Evolutionary conservation across 2,329 filamentous ascomycete genomes (phyloP), one percentile per base, ranked within the genome.

Genomic region (Boeremia lycopersici): DNA sequence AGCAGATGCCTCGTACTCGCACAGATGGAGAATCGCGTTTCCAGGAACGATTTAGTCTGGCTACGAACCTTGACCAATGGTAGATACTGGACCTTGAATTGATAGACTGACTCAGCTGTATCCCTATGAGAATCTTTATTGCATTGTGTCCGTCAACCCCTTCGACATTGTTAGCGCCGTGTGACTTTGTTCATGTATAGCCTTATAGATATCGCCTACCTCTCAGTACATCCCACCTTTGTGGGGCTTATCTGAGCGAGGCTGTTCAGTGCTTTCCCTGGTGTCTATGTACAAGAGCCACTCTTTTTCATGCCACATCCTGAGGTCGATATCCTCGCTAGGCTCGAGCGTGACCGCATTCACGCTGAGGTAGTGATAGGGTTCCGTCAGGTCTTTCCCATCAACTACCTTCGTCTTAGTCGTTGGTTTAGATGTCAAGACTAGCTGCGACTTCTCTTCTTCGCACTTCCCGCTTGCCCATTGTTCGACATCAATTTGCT

Each of bases 301-400:
- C 0, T 62, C 63, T 11, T 73, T 68, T 31, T 74, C 69, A 53
- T 72, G 65, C 67, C 68, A 73, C 53, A 68, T 69, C 6, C 53
- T 65, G 42, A 74, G 53, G 50, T 73, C 67, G 4, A 70, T 59
- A 0, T 65, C 68, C 6, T 66, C 65, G 3, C 58, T 57, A 3
- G 56, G 56, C 34, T 72, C 68, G 8, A 75, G 51, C 8, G 71
- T 74, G 7, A 65, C 60, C 0, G 71, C 70, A 56, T 75, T 75
- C 13, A 73, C 63, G 26, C 68, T 74, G 15, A 74, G 23, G 53
- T 74, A 74, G 25, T 67, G 62, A 11, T 59, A 48, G 6, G 48
- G 45, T 33, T 57, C 59, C 5, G 40, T 48, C 6, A 47, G 15
- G 19, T 63, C 45, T 17, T 65, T 55, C 2, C 66, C 66, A 42